phyloP scores from a whole-genome alignment of 306 rosid genomes.

The Prinsepia uniflora region DNA sequence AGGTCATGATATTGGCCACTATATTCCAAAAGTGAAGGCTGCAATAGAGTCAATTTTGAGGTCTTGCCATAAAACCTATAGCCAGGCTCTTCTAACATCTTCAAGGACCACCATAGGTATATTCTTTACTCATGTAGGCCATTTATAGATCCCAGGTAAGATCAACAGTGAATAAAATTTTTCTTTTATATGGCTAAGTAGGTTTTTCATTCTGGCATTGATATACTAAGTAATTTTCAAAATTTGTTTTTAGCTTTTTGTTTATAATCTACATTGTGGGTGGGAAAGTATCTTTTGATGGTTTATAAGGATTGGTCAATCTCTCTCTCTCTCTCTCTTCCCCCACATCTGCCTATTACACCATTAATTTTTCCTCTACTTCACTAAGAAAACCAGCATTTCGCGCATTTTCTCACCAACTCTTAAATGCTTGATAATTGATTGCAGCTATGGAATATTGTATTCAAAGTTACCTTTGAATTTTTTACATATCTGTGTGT shows the following conservation, averaged over 20 bases:
- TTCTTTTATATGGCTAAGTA: not conserved
- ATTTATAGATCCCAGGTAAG: conserved; percentile 17
- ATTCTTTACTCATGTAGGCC: conserved; percentile 26
- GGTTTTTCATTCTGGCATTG: not conserved
- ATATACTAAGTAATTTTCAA: not conserved
- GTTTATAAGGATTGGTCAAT: not conserved
- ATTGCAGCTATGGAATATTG: not conserved
- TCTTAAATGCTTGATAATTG: not conserved
- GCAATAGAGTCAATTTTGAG: conserved; percentile 90
- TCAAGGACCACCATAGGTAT: conserved; percentile 90
- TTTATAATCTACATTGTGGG: not conserved
- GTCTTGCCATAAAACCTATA: conserved; percentile 75
- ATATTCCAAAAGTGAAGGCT: conserved; percentile 93
- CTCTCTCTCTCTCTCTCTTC: not conserved
- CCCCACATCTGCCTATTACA: not conserved
- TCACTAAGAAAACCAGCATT: not conserved
- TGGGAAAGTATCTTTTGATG: not conserved
- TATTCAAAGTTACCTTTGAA: not conserved
- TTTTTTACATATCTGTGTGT: not conserved
- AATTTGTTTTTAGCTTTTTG: not conserved
- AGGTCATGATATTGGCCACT: conserved; percentile 94
- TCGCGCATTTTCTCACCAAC: not conserved
- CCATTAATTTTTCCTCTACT: not conserved
- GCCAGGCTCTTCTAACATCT: conserved; percentile 96
- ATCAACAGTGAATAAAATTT: not conserved